Evolutionary conservation across 352 stramenopile genomes (phyloP).

Genomic region (Phytophthora sp.): DNA sequence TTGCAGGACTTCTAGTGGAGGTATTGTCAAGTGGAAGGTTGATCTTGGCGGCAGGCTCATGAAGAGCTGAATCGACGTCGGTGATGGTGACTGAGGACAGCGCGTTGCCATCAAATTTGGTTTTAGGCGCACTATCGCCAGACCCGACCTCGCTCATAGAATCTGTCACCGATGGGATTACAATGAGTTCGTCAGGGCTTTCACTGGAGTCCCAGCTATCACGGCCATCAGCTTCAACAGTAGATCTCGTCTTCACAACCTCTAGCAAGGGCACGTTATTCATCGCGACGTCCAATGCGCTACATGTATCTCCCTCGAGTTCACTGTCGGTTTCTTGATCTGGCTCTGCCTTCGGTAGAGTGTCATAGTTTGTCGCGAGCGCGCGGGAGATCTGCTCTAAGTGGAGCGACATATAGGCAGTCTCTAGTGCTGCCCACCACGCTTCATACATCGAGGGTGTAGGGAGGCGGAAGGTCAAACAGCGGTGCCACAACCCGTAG

Average conservation of each 20-base stretch:
- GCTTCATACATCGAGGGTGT: conserved; percentile 13
- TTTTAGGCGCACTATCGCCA: too few species aligned
- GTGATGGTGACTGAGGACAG: too few species aligned
- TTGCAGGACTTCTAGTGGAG: too few species aligned
- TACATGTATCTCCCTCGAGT: not conserved
- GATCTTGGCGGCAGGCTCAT: not conserved
- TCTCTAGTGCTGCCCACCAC: conserved; percentile 16
- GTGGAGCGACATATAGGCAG: conserved; percentile 7
- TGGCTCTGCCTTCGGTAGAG: not conserved
- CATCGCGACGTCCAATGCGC: not conserved
- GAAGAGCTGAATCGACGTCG: too few species aligned
- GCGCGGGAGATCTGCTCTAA: conserved; percentile 5
- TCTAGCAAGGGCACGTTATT: conserved; percentile 6
- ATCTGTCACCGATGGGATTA: not conserved
- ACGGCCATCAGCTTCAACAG: not conserved
- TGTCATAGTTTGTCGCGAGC: not conserved
- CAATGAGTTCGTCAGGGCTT: conserved; percentile 3
- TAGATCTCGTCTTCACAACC: not conserved
- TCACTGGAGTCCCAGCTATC: conserved; percentile 1
- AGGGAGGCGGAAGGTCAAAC: conserved; percentile 8
- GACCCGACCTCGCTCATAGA: not conserved
- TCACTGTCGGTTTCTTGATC: not conserved
- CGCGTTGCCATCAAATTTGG: too few species aligned
- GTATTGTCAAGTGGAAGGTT: not conserved
- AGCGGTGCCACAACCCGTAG: conserved; percentile 3